Conservation (phyloP, 495 filamentous ascomycete species). For the Penicillium pulvis region DNA sequence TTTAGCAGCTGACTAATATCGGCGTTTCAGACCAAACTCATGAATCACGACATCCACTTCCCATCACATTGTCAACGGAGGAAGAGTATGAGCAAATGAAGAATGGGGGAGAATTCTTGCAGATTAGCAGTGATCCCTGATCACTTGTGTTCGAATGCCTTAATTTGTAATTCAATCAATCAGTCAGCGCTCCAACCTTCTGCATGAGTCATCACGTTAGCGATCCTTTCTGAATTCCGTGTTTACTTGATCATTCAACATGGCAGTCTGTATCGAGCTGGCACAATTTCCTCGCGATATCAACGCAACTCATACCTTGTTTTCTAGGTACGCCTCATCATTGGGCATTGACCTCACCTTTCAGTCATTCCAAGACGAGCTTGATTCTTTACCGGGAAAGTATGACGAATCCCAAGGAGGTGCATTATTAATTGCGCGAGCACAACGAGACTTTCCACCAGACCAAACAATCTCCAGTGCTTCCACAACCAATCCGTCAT, state of each 20-base stretch:
- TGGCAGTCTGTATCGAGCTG: conserved; percentile 29
- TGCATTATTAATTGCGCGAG: conserved; percentile 49
- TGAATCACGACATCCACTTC: no score
- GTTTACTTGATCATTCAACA: neutral
- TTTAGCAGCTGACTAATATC: no score
- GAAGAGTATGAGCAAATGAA: no score
- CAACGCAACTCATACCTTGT: conserved; percentile 39
- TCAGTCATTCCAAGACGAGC: conserved; percentile 56
- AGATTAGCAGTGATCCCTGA: no score
- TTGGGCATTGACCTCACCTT: conserved; percentile 58
- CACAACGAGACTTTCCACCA: neutral
- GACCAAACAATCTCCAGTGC: neutral
- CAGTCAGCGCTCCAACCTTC: neutral
- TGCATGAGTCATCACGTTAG: neutral
- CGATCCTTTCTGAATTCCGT: no score
- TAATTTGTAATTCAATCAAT: no score
- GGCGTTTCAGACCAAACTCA: no score
- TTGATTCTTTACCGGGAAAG: conserved; percentile 55
- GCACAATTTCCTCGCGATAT: conserved; percentile 41
- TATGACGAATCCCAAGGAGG: conserved; percentile 48
- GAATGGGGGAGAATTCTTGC: no score
- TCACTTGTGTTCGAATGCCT: no score
- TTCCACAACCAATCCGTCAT: neutral
- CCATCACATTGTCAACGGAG: no score
- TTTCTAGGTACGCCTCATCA: conserved; percentile 54